phyloP scores from a whole-genome alignment of 2,329 filamentous ascomycete genomes.

The Fusarium algeriense region DNA sequence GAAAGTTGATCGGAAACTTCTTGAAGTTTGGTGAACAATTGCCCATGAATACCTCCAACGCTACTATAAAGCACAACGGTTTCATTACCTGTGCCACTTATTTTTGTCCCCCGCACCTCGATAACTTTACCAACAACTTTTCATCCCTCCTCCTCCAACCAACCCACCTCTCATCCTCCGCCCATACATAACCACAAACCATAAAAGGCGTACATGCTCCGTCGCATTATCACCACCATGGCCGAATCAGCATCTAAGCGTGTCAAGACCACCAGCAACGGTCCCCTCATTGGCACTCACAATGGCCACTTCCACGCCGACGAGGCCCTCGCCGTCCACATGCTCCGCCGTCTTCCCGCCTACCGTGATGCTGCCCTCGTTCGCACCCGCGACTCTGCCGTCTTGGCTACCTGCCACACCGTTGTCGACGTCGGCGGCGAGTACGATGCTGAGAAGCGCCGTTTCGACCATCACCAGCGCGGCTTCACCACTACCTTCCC shows the following conservation, averaged over 20 bases:
- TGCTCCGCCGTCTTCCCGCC: constrained; percentile 88
- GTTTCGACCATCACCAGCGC: constrained; percentile 98
- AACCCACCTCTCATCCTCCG: background rate
- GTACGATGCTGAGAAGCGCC: constrained; percentile 80
- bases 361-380: constrained; percentile 81
- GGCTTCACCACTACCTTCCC: constrained; percentile 90
- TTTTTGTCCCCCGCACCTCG: constrained; percentile 17
- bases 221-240: constrained; percentile 51
- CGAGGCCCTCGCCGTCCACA: constrained; percentile 95
- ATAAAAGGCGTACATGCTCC: constrained; percentile 46
- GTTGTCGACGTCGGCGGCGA: constrained; percentile 98
- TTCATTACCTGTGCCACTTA: constrained; percentile 8
- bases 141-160: background rate
- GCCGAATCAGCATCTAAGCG: constrained; percentile 82
- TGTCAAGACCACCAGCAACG: constrained; percentile 77
- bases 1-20: background rate
- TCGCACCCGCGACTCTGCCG: constrained; percentile 85
- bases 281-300: constrained; percentile 87
- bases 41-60: background rate
- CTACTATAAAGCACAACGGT: constrained; percentile 2
- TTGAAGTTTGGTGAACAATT: background rate
- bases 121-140: constrained; percentile 18
- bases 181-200: constrained; percentile 4
- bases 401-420: constrained; percentile 87
- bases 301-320: constrained; percentile 99